phyloP scores from a whole-genome alignment of 257 asterid species.

The Primulina eburnea region DNA sequence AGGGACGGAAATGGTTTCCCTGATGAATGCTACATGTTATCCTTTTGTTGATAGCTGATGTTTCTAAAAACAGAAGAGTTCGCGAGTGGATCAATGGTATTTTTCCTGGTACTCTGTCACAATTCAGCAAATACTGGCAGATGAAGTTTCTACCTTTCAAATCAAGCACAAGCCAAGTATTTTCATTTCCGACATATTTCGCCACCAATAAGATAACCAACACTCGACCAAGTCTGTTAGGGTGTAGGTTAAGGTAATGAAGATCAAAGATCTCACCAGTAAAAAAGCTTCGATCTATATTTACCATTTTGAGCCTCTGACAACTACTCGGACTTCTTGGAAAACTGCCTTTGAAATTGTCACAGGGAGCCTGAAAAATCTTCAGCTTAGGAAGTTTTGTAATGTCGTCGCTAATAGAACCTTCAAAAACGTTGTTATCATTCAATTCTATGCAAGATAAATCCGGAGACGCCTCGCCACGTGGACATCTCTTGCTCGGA shows the following conservation, averaged over 20 bases:
- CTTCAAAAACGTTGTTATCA: constrained; percentile 34
- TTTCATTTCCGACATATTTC: constrained; percentile 12
- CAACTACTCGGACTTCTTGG: constrained; percentile 35
- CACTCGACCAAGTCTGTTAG: constrained; percentile 23
- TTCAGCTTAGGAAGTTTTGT: constrained; percentile 36
- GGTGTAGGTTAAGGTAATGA: constrained; percentile 34
- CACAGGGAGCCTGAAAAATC: constrained; percentile 39
- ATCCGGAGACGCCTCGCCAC: constrained; percentile 27
- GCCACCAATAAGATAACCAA: constrained; percentile 18
- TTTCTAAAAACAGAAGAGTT: constrained; percentile 16
- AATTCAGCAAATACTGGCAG: constrained; percentile 10
- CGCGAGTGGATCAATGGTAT: constrained; percentile 16
- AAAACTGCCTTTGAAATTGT: constrained; percentile 28
- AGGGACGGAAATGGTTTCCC: not conserved
- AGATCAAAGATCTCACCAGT: constrained; percentile 29
- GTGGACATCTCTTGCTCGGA: constrained; percentile 20
- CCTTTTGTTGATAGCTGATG: not conserved
- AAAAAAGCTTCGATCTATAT: constrained; percentile 33
- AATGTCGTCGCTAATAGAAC: constrained; percentile 37
- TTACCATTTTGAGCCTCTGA: constrained; percentile 30
- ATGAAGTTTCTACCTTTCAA: constrained; percentile 22
- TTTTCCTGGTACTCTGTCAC: constrained; percentile 10
- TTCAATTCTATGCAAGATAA: constrained; percentile 7
- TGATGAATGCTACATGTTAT: not conserved
- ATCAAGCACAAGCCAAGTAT: constrained; percentile 17